Base-by-base conservation (phyloP, 139 green algal genomes). In the Chlorella sp. region DNA sequence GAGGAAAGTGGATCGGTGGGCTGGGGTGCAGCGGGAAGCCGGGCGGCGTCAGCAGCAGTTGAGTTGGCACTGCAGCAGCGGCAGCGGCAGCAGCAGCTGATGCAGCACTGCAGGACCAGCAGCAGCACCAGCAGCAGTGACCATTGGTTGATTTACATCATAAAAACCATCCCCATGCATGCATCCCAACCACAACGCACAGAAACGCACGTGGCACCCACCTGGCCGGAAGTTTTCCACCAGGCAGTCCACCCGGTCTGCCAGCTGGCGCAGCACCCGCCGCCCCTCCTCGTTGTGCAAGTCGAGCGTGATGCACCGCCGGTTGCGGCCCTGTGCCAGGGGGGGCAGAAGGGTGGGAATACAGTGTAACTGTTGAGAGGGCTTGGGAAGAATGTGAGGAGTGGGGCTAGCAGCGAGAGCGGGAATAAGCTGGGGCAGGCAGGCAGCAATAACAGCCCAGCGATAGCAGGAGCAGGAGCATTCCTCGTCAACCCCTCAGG, bases 211-310 rank as follows among this genome's bases (percentile, higher is more conserved):
- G n/a, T n/a, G n/a, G n/a, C 77, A 32, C 37, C 36, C 93, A 19
- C 95, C 95, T 34, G 96, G 96, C 26, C 95, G 83, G 92, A 97
- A 98, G 91, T 98, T 98, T 79, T 98, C 96, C 7, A 98, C 79
- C 36, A 98, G 66, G 5, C 96, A 94, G 81, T 98, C 96, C 19
- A 79, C 84, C 32, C 91, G 88, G 37, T 78, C 37, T 3, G 94
- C 88, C 80, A 96, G 90, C 36, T 84, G 80, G 34, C 93, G 92
- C 68, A 96, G 90, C 16, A 97, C 69, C 26, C 92, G 90, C 26
- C 93, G 79, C 24, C 94, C 95, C 82, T 93, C 92, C 32, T 93
- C 86, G 32, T 91, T 94, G 86, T 95, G 93, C 88, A 97, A 75
- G 91, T 97, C 94, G 12, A 95, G 85, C 3, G 94, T 96, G n/a